Evolutionary conservation across 2,329 filamentous ascomycete species (phyloP).

Genomic region (Lizonia empirigonia): DNA sequence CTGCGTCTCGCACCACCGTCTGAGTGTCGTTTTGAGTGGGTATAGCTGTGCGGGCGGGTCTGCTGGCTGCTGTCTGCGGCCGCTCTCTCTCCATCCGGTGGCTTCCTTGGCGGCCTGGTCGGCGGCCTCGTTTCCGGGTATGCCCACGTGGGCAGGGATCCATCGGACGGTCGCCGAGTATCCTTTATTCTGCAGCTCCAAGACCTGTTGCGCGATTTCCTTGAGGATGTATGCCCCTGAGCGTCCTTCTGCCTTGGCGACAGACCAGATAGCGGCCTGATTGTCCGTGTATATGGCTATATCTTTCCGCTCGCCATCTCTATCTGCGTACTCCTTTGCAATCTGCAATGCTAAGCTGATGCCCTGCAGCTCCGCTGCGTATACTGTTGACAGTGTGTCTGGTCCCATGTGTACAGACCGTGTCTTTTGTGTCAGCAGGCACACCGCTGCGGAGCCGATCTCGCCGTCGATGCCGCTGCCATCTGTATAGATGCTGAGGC

Average conservation of each 20-base stretch:
- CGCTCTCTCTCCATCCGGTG: slow-evolving; percentile 21
- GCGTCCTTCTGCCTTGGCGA: slow-evolving; percentile 19
- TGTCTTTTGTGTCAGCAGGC: slow-evolving; percentile 19
- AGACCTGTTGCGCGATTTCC: slow-evolving; percentile 14
- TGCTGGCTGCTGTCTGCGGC: slow-evolving; percentile 10
- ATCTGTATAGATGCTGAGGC: slow-evolving; percentile 29
- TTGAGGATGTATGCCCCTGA: slow-evolving; percentile 22
- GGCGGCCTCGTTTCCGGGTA: no score
- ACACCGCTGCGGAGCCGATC: slow-evolving; percentile 21
- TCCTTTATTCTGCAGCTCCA: slow-evolving; percentile 5
- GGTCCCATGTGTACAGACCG: slow-evolving; percentile 18
- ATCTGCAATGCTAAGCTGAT: slow-evolving; percentile 27
- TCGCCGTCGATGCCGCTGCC: slow-evolving; percentile 25
- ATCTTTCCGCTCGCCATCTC: slow-evolving; percentile 10
- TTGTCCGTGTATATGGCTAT: slow-evolving; percentile 27
- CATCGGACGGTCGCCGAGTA: slow-evolving; percentile 12
- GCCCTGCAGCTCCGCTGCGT: slow-evolving; percentile 19
- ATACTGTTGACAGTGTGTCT: slow-evolving; percentile 18
- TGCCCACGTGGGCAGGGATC: slow-evolving; percentile 12
- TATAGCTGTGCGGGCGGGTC: slow-evolving; percentile 14
- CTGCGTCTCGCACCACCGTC: slow-evolving; percentile 7
- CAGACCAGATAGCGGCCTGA: slow-evolving; percentile 20
- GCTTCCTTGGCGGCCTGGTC: no score
- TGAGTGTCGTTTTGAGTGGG: slow-evolving; percentile 9
- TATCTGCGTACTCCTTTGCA: slow-evolving; percentile 19